A percentile compares a stretch with the other conserved stretches of the same genome.
phyloP scores from a whole-genome alignment of 495 filamentous ascomycete genomes.

The Polyplosphaeria fusca region DNA sequence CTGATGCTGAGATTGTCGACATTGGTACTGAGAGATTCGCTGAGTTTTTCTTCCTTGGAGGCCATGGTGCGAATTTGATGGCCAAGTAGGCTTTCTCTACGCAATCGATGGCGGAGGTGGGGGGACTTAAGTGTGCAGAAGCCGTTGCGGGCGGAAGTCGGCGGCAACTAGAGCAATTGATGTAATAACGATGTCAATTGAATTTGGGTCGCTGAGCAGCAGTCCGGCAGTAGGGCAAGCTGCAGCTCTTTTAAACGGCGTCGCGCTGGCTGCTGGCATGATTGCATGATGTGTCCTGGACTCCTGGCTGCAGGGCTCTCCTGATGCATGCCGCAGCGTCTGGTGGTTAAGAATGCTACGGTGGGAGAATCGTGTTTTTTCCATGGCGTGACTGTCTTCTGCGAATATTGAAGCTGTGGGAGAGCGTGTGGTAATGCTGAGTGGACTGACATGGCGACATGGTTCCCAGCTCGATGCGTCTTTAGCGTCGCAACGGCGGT shows the following conservation, averaged over 20 bases:
- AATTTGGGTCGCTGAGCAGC: not conserved
- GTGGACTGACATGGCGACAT: too few relatives aligned
- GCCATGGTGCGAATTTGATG: too few relatives aligned
- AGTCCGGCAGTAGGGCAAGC: not conserved
- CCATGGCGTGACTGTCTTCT: not conserved
- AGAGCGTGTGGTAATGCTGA: too few relatives aligned
- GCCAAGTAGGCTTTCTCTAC: too few relatives aligned
- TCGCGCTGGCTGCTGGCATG: not conserved
- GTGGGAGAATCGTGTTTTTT: not conserved
- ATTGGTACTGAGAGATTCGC: conserved; percentile 4
- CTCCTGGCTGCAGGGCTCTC: not conserved
- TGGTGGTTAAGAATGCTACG: not conserved
- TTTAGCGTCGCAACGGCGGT: too few relatives aligned
- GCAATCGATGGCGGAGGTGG: too few relatives aligned
- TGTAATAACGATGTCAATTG: conserved; percentile 9
- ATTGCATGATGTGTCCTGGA: not conserved
- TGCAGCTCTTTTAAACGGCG: conserved; percentile 12
- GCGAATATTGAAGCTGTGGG: not conserved
- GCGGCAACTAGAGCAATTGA: not conserved
- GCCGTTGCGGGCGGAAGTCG: conserved; percentile 5
- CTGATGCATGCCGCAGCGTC: not conserved
- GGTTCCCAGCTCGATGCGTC: too few relatives aligned
- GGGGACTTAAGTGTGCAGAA: not conserved
- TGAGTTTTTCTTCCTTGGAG: conserved; percentile 8
- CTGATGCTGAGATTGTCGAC: conserved; percentile 49